phyloP scores from a whole-genome alignment of 2,329 filamentous ascomycete genomes.

The Exophiala oligosperma region DNA sequence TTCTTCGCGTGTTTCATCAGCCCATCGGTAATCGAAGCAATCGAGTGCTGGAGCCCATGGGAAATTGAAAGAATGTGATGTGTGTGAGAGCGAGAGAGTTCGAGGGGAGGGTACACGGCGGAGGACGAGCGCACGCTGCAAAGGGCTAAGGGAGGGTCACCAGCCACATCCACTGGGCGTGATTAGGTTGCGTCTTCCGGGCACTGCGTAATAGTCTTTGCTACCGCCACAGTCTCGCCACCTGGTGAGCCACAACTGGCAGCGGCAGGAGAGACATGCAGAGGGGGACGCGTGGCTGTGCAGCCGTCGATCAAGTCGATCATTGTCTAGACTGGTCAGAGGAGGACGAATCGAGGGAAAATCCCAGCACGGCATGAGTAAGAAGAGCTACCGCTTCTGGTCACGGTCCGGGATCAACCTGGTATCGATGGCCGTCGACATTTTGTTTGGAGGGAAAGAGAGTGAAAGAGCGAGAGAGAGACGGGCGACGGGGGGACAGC shows the following conservation, averaged over 20 bases:
- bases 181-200: background rate
- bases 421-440: background rate
- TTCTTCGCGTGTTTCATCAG: background rate
- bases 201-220: too few species aligned
- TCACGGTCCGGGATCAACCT: conserved; percentile 1
- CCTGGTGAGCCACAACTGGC: background rate
- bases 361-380: background rate
- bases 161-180: background rate
- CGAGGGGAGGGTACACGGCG: background rate
- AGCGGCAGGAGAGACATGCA: too few species aligned
- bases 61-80: conserved; percentile 12
- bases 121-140: background rate
- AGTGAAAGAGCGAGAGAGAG: background rate
- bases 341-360: background rate
- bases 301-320: conserved; percentile 20
- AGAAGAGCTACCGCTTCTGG: conserved; percentile 1
- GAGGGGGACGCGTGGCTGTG: conserved; percentile 14
- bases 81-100: background rate
- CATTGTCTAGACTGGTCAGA: background rate
- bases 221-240: background rate
- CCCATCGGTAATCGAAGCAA: background rate
- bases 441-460: too few species aligned
- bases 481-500: background rate
- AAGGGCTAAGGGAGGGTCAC: background rate
- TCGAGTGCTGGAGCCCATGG: conserved; percentile 4